Evolutionary conservation across 805 yeast genomes (phyloP).

Genomic region (Yamadazyma sp.): DNA sequence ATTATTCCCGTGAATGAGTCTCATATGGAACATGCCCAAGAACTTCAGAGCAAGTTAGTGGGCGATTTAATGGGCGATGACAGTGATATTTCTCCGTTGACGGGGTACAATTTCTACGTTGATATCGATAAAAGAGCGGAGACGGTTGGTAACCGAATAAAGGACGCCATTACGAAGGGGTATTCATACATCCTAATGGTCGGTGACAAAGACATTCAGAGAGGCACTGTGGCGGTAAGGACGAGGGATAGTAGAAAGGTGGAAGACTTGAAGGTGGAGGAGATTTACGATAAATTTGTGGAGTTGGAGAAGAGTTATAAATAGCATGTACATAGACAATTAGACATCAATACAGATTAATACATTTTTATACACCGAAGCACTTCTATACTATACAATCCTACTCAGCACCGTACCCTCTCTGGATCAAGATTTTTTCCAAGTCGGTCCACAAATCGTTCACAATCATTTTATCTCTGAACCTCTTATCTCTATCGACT

Average conservation of each 20-base stretch:
- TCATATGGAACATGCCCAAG: slow-evolving; percentile 56
- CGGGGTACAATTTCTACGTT: slow-evolving; percentile 62
- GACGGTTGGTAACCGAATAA: slow-evolving; percentile 77
- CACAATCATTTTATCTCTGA: slow-evolving; percentile 84
- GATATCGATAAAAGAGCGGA: slow-evolving; percentile 76
- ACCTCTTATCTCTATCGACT: slow-evolving; percentile 79
- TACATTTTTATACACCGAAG: no score
- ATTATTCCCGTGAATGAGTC: slow-evolving; percentile 74
- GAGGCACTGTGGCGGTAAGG: slow-evolving; percentile 63
- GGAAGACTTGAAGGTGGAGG: slow-evolving; percentile 45
- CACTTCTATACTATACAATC: slow-evolving; percentile 3
- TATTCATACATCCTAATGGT: slow-evolving; percentile 79
- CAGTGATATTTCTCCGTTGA: slow-evolving; percentile 50
- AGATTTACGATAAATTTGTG: slow-evolving; percentile 54
- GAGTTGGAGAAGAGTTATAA: slow-evolving; percentile 52
- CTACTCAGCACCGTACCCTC: slow-evolving; percentile 50
- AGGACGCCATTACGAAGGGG: slow-evolving; percentile 72
- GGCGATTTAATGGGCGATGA: slow-evolving; percentile 40
- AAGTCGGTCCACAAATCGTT: slow-evolving; percentile 82
- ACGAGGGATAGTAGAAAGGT: slow-evolving; percentile 50
- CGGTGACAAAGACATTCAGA: slow-evolving; percentile 79
- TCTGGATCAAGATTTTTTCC: slow-evolving; percentile 67
- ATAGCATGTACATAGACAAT: slow-evolving; percentile 19
- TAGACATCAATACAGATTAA: background rate
- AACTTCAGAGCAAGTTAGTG: slow-evolving; percentile 43